Conservation (phyloP, 345 rosid genomes). For the Crucihimalaya himalaica region DNA sequence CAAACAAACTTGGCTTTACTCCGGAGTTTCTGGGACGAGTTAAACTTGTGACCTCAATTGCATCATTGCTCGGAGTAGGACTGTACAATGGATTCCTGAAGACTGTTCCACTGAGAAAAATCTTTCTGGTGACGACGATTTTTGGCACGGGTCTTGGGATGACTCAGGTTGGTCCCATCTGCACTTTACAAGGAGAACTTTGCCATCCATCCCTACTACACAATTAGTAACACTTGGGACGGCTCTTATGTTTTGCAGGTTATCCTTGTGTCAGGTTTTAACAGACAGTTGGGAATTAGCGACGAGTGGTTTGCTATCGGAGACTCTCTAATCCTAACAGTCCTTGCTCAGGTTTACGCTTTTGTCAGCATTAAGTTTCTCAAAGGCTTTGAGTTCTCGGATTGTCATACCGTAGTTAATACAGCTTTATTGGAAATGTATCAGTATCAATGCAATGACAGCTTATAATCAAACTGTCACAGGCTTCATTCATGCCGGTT, state of each 20-base stretch:
- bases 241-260: slow-evolving; percentile 50
- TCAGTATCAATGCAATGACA: slow-evolving; percentile 1
- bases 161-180: slow-evolving; percentile 72
- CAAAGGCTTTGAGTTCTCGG: neutral
- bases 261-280: slow-evolving; percentile 82
- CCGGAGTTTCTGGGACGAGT: slow-evolving; percentile 96
- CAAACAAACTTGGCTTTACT: slow-evolving; percentile 93
- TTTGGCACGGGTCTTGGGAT: slow-evolving; percentile 85
- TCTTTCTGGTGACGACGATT: slow-evolving; percentile 73
- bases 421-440: neutral
- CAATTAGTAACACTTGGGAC: slow-evolving; percentile 16
- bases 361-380: neutral
- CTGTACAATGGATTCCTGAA: slow-evolving; percentile 91
- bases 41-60: slow-evolving; percentile 84
- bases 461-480: slow-evolving; percentile 10
- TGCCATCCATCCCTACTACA: neutral
- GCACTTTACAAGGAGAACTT: neutral
- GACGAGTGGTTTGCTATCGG: slow-evolving; percentile 99
- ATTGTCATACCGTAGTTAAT: neutral
- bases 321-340: slow-evolving; percentile 86
- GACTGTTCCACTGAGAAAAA: slow-evolving; percentile 73
- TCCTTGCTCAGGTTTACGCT: slow-evolving; percentile 70
- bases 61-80: slow-evolving; percentile 90
- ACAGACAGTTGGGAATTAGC: slow-evolving; percentile 77
- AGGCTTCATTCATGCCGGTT: slow-evolving; percentile 98